A percentile compares a stretch with the other conserved stretches of the same genome.
Conservation (phyloP, 179 eudicot genomes). For the Patellifolia procumbens region DNA sequence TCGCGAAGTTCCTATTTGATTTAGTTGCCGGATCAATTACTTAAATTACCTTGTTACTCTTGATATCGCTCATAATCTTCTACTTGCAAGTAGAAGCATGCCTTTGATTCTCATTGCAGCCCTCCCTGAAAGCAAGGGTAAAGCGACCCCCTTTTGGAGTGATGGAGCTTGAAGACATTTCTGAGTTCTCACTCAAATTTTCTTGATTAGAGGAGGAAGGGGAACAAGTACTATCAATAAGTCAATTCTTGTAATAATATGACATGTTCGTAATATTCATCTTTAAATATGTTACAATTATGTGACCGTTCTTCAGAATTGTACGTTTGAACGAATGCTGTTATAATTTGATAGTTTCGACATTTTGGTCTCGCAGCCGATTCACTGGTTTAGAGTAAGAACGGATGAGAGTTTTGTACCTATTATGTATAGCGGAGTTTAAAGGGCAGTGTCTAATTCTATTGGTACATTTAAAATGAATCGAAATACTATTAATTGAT, state of each 20-base stretch:
- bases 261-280: neutral
- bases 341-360: too few relatives aligned
- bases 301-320: neutral
- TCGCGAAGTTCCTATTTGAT: neutral
- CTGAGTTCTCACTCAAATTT: neutral
- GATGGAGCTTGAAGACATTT: neutral
- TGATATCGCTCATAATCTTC: neutral
- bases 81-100: neutral
- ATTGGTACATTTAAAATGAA: too few relatives aligned
- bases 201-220: neutral
- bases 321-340: neutral
- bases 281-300: neutral
- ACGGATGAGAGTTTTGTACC: too few relatives aligned
- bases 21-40: neutral
- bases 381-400: neutral
- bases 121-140: neutral
- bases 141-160: neutral
- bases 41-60: neutral
- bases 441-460: too few relatives aligned
- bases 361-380: neutral
- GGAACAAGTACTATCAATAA: neutral
- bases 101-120: neutral
- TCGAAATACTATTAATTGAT: too few relatives aligned
- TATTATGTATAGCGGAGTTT: too few relatives aligned
- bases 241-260: neutral